Evolutionary conservation across 805 yeast genomes (phyloP).

Genomic region (Wickerhamiella nectarea): DNA sequence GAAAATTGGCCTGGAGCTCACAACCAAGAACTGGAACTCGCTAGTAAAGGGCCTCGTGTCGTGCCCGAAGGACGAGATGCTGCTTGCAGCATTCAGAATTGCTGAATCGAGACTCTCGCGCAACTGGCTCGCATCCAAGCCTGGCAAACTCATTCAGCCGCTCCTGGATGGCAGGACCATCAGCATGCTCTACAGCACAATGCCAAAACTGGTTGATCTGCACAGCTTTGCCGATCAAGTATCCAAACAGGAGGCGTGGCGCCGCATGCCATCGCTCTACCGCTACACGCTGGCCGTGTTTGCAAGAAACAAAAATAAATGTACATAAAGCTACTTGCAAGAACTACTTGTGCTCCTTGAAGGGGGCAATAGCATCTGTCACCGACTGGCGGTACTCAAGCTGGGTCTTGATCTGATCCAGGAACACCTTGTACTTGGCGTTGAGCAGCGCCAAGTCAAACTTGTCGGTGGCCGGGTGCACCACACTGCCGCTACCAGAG

Average conservation of each 20-base stretch:
- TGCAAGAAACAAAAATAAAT: neutral
- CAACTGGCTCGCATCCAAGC: conserved; percentile 2
- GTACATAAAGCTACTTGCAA: neutral
- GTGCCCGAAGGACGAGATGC: neutral
- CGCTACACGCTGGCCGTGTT: neutral
- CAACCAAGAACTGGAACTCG: conserved; percentile 5
- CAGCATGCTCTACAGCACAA: neutral
- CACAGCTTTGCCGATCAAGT: neutral
- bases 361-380: neutral
- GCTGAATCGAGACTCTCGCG: conserved; percentile 1
- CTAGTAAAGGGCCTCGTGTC: conserved; percentile 4
- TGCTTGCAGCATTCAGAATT: conserved; percentile 1
- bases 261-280: neutral
- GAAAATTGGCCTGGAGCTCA: conserved; percentile 3
- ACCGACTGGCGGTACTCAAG: conserved; percentile 61
- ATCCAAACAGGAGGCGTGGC: neutral
- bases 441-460: conserved; percentile 39
- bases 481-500: conserved; percentile 72
- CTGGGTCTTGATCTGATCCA: conserved; percentile 78
- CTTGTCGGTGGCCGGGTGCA: conserved; percentile 47
- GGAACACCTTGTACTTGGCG: conserved; percentile 72
- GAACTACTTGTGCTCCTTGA: neutral
- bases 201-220: neutral
- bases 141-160: neutral
- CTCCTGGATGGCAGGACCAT: conserved; percentile 4